phyloP scores from a whole-genome alignment of 306 rosid species.

The Quercus rubra region DNA sequence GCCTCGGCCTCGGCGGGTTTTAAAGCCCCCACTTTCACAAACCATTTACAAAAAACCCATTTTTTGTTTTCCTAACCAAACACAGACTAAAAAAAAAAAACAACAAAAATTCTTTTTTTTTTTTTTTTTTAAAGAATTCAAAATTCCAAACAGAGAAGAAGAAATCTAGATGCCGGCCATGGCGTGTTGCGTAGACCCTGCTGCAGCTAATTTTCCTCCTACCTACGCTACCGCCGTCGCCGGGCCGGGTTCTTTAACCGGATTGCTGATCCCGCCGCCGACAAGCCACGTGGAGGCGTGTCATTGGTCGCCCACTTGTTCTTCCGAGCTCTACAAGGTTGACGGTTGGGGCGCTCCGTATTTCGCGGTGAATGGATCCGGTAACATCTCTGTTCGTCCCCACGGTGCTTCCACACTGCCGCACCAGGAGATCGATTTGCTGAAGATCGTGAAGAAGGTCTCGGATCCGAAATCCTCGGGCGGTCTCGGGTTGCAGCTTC shows the following conservation, averaged over 20 bases:
- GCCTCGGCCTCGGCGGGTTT: constrained; percentile 99
- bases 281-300: constrained; percentile 40
- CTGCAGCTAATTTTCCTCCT: constrained; percentile 50
- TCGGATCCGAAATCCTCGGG: constrained; percentile 63
- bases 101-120: not conserved
- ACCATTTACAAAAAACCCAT: not conserved
- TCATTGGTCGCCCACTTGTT: constrained; percentile 66
- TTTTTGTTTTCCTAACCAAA: not conserved
- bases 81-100: not conserved
- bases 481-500: constrained; percentile 76
- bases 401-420: constrained; percentile 55
- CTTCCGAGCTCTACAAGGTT: constrained; percentile 58
- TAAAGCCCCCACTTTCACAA: constrained; percentile 88
- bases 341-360: constrained; percentile 82
- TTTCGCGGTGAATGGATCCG: constrained; percentile 63
- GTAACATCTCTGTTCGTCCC: constrained; percentile 65
- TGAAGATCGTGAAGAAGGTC: constrained; percentile 70
- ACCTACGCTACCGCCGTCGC: constrained; percentile 53
- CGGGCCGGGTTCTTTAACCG: constrained; percentile 54
- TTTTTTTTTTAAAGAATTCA: no score
- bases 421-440: constrained; percentile 86
- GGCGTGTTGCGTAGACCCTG: constrained; percentile 79
- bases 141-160: no score
- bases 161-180: constrained; percentile 74
- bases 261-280: constrained; percentile 32